Evolutionary conservation across 2,329 filamentous ascomycete genomes (phyloP), one percentile per base, ranked within the genome.

Genomic region (Emergomyces africanus): DNA sequence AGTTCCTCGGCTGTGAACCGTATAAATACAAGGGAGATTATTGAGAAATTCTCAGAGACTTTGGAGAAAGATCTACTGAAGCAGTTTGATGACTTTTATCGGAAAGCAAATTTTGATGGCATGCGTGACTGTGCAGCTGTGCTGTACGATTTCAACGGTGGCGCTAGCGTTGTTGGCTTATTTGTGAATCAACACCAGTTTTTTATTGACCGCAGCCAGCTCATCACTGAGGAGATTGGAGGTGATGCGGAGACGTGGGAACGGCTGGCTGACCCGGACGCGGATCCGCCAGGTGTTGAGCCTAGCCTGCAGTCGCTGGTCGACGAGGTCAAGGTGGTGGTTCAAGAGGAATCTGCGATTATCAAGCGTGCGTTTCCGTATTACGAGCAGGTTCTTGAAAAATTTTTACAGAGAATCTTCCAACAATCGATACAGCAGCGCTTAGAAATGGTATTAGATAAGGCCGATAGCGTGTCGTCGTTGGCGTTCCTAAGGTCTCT

Each of bases 131-230:
- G 94, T 71, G 89, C 95, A 58, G 89, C 89, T 68, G 94, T 96
- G 48, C 78, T 99, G 62, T 83, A 94, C 70, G 94, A 97, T 74
- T 99, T 99, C 79, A 96, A 92, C 71, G 90, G 94, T 57, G 94
- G 94, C 57, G 85, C 90, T 60, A 97, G 91, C 70, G 94, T 97
- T 61, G 95, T 96, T 72, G 92, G 89, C 15, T 81, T 92, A 12
- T 99, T 97, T 72, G 92, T 99, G 69, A 99, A 99, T 70, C 94
- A 99, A 72, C 95, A 99, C 74, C 90, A 96, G 69, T 99, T 99
- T 80, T 99, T 99, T 75, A 96, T 99, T 69, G 94, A 97, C 70
- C 82, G 91, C 30, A 94, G 90, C 65, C 92, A 97, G 71, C 79
- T 99, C 60, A 86, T 96, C 55, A 88, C 87, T 0, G 91, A 96